Evolutionary conservation across 768 basidiomycete species (phyloP), one percentile per base, ranked within the genome.

Genomic region (Trametes meyenii): DNA sequence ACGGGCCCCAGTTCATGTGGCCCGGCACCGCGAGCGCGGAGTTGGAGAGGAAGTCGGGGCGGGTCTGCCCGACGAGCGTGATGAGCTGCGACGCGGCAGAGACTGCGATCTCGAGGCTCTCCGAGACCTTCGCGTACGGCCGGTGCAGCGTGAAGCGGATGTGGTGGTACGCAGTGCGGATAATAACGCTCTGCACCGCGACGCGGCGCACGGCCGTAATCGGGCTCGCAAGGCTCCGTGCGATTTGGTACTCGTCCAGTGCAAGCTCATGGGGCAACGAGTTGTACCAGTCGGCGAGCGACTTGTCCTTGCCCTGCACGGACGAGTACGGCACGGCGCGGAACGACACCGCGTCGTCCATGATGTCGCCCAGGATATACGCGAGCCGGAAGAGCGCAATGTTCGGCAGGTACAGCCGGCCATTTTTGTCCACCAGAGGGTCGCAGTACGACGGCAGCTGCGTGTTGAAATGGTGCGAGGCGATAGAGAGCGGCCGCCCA

Each of bases 101-200:
- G 26, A 91, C 88, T 19, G 92, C 90, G 24, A 87, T 85, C 61
- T 89, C 87, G 50, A 91, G 79, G 65, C 86, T 88, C 58, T 67
- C 65, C 1, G 68, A 66, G 33, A 71, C 64, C 50, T 71, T 70
- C 35, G 87, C 87, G 70, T 89, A 91, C 10, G 92, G 90, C 19
- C 92, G 81, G 71, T 94, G 90, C 44, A 94, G 83, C 29, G 89
- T 89, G 71, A 94, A 92, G 50, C 92, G 89, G 65, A 92, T 89
- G 72, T 93, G 90, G 68, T 88, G 84, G 73, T 85, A 91, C 44
- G 88, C 86, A 3, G 85, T 85, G 57, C 88, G 86, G 61, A 91
- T 84, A 69, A 91, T 88, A 43, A 93, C 86, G 70, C 89, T 89
- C 71, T 93, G 90, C 16, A 93, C 89, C 35, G 88, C 92, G 21